A percentile compares a stretch with the other conserved stretches of the same genome.
phyloP scores from a whole-genome alignment of 768 basidiomycete species.

The Lentinula raphanica region DNA sequence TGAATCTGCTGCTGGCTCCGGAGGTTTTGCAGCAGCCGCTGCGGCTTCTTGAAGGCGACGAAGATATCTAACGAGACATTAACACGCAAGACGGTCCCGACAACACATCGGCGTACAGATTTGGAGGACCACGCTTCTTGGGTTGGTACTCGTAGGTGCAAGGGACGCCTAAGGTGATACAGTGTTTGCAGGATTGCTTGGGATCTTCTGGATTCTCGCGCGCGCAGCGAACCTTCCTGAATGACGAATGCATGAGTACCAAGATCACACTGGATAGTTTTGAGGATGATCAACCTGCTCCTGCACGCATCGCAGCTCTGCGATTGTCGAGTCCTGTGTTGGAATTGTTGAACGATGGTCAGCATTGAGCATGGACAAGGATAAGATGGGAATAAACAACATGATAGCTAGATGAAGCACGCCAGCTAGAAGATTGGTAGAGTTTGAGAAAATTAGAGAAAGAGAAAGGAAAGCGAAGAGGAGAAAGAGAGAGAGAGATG shows the following conservation, averaged over 20 bases:
- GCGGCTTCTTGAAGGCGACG: constrained; percentile 76
- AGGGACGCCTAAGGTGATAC: constrained; percentile 71
- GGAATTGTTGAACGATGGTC: constrained; percentile 29
- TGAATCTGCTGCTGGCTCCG: constrained; percentile 28
- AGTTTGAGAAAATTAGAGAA: too few relatives aligned
- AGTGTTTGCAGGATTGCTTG: constrained; percentile 83
- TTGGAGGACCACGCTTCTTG: constrained; percentile 90
- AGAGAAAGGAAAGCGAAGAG: constrained; percentile 17
- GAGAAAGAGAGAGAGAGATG: constrained; percentile 28
- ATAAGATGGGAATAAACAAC: constrained; percentile 28
- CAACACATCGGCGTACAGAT: constrained; percentile 53
- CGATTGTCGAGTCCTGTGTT: constrained; percentile 64
- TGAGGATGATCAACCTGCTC: background rate
- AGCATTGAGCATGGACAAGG: constrained; percentile 17
- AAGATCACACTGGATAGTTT: background rate
- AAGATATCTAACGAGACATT: constrained; percentile 49
- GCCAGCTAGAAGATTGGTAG: too few relatives aligned
- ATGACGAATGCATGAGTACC: background rate
- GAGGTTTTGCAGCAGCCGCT: constrained; percentile 45
- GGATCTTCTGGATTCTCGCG: constrained; percentile 74
- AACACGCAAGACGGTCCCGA: constrained; percentile 1
- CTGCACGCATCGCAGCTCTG: constrained; percentile 88
- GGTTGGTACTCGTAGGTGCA: constrained; percentile 93
- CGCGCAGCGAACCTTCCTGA: constrained; percentile 75
- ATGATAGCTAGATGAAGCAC: constrained; percentile 27